Conservation (phyloP, 768 basidiomycete species). For the Calvatia gigantea region DNA sequence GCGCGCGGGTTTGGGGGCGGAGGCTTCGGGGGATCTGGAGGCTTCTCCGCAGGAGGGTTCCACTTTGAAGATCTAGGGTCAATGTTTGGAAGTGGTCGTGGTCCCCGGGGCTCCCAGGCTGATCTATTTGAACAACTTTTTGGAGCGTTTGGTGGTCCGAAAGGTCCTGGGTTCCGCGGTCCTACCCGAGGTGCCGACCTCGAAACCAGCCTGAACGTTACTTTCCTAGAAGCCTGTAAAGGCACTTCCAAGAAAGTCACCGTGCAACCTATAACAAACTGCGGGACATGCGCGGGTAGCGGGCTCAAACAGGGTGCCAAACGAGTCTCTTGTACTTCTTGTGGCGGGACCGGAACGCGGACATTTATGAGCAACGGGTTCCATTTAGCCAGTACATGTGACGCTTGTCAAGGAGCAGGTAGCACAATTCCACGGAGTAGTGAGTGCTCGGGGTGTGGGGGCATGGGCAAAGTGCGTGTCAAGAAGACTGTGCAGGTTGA, state of each 20-base stretch:
- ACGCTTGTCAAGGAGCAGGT: conserved; percentile 77
- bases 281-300: conserved; percentile 77
- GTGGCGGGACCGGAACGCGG: conserved; percentile 83
- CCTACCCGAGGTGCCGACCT: conserved; percentile 73
- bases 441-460: conserved; percentile 78
- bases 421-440: conserved; percentile 72
- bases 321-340: conserved; percentile 71
- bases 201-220: conserved; percentile 69
- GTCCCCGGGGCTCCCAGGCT: conserved; percentile 31
- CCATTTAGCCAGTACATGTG: conserved; percentile 94
- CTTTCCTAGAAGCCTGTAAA: conserved; percentile 94
- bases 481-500: conserved; percentile 76
- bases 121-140: conserved; percentile 90
- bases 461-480: conserved; percentile 83
- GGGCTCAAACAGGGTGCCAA: conserved; percentile 88
- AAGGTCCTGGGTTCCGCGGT: conserved; percentile 34
- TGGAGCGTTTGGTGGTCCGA: conserved; percentile 55
- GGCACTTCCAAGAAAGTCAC: conserved; percentile 75
- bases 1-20: conserved; percentile 47
- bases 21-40: conserved; percentile 24
- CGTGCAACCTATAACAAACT: conserved; percentile 79
- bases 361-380: conserved; percentile 92
- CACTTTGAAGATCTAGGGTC: conserved; percentile 72
- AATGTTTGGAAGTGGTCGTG: conserved; percentile 47
- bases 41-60: conserved; percentile 54